A percentile compares a stretch with the other conserved stretches of the same genome.
Evolutionary conservation across 345 rosid species (phyloP).

Genomic region (Salix brachista): DNA sequence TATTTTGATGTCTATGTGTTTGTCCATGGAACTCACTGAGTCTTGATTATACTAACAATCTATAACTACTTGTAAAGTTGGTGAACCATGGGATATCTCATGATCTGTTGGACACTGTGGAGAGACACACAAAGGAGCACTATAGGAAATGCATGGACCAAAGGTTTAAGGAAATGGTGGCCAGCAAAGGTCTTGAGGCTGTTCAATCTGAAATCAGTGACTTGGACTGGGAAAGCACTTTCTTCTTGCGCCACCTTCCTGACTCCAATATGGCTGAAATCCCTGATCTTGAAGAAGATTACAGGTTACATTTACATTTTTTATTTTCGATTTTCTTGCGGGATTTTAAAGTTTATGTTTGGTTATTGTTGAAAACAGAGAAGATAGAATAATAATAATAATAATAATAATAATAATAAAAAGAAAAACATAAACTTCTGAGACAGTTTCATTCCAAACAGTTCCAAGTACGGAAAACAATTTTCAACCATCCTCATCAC

Average conservation of each 20-base stretch:
- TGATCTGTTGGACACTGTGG: constrained; percentile 69
- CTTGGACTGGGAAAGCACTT: constrained; percentile 94
- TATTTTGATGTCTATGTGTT: background rate
- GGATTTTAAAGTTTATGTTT: too few relatives aligned
- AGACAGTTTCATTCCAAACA: too few relatives aligned
- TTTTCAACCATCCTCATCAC: too few relatives aligned
- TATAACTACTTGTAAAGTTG: constrained; percentile 29
- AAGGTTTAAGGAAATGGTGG: constrained; percentile 69
- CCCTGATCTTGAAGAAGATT: constrained; percentile 70
- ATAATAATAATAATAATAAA: too few relatives aligned
- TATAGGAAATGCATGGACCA: constrained; percentile 85
- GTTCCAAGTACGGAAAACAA: too few relatives aligned
- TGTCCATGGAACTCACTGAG: background rate
- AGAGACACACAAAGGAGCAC: constrained; percentile 68
- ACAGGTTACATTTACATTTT: constrained; percentile 42
- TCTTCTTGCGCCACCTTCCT: constrained; percentile 70
- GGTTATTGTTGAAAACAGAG: too few relatives aligned
- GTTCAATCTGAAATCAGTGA: constrained; percentile 59
- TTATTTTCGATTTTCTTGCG: background rate
- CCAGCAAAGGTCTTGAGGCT: constrained; percentile 57
- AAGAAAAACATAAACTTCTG: too few relatives aligned
- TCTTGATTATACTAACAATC: background rate
- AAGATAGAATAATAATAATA: too few relatives aligned
- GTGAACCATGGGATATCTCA: constrained; percentile 73
- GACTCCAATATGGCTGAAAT: constrained; percentile 52